Conservation (phyloP, 176 grass and related monocot genomes). For the Microstegium vimineum region DNA sequence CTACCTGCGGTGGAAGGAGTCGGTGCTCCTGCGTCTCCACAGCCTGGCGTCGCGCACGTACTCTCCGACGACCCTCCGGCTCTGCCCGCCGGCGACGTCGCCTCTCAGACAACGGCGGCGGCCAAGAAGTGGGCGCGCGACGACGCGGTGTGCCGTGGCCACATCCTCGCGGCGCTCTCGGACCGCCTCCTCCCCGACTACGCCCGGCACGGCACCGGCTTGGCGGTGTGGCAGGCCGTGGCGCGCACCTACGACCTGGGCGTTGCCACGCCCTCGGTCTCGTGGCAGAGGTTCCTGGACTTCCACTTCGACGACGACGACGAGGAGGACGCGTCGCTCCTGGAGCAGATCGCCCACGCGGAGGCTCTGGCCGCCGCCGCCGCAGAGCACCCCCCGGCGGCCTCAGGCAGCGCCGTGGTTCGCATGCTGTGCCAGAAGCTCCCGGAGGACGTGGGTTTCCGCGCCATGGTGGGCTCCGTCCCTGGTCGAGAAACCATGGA, state of each 20-base stretch:
- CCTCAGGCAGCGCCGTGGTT: background rate
- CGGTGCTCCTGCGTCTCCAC: constrained; percentile 32
- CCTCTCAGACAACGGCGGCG: background rate
- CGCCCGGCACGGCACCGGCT: constrained; percentile 2
- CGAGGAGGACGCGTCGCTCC: background rate
- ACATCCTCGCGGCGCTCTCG: constrained; percentile 18
- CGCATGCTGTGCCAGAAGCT: background rate
- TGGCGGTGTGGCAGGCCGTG: constrained; percentile 6
- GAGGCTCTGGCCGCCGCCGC: background rate
- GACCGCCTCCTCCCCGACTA: constrained; percentile 12
- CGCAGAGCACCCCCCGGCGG: no score
- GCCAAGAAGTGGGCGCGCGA: constrained; percentile 4
- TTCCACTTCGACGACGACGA: background rate
- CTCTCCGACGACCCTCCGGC: background rate
- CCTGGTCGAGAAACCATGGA: no score
- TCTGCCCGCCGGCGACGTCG: background rate
- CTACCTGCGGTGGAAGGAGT: constrained; percentile 38
- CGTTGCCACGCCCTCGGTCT: background rate
- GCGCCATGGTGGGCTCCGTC: background rate
- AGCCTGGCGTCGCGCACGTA: constrained; percentile 19
- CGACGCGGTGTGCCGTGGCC: constrained; percentile 23
- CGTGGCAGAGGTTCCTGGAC: background rate
- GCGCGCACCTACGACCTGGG: background rate
- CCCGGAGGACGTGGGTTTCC: background rate
- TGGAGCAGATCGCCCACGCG: constrained; percentile 21